Evolutionary conservation across 1,284 basidiomycete species (phyloP), one percentile per base, ranked within the genome.

Genomic region (Pyrrhoderma lamaoense): DNA sequence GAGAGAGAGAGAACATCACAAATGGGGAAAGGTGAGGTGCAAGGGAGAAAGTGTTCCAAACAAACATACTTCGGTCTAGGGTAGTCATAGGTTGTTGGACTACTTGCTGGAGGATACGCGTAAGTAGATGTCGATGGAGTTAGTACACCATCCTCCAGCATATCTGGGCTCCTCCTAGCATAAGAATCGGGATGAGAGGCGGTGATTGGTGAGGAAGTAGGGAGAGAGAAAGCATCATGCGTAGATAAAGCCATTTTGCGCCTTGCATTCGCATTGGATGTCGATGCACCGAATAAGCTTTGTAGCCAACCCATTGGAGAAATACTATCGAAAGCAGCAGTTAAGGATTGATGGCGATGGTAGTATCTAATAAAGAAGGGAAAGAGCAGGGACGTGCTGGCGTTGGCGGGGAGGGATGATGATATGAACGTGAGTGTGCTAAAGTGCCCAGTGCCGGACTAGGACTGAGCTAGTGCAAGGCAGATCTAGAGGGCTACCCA

Each of bases 221-320:
- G 84, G 42, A 89, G 71, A 47, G 85, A 84, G 68, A 89, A 89
- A 48, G 86, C 86, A 61, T 89, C 85, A 63, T 83, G 77, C 13
- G 87, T 89, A 18, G 77, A 78, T 55, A 89, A 74, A 42, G 82
- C 76, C 65, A 83, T 80, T 60, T 71, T 80, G 61, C 72, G 75
- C 61, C 75, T 64, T 27, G 69, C 58, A 57, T 70, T 75, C 60
- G 74, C 71, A 42, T 70, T 64, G 42, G 65, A 67, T 55, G 73
- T 71, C 42, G 69, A 59, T 54, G 64, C 71, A 14, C 16, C n/a
- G 65, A 88, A 86, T 52, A 85, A 67, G 57, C 75, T 77, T 38
- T 73, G 67, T 49, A 88, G 68, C 85, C 85, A 88, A 69, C 79
- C 78, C 85, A 88, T 88, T 37, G 57, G 53, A 60, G 9, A 14